Conservation (phyloP, 2,329 filamentous ascomycete genomes). For the Pseudogymnoascus sp. region DNA sequence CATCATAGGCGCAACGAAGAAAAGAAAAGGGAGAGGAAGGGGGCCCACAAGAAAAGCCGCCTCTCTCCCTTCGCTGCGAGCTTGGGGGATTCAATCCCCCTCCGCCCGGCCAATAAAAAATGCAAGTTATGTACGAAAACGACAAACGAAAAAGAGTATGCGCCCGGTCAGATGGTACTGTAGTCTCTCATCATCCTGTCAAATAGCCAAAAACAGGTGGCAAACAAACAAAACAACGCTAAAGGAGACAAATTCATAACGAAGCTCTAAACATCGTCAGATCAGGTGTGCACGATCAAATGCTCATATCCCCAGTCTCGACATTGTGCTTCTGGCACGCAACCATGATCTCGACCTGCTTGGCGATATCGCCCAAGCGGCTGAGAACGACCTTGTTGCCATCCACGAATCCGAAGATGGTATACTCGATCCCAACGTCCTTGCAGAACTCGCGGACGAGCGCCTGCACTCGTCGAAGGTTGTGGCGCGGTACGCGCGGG, state of each 20-base stretch:
- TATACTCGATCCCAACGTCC: slow-evolving; percentile 56
- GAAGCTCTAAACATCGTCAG: not conserved
- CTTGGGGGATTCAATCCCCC: not conserved
- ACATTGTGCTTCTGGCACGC: slow-evolving; percentile 48
- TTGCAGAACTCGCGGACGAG: slow-evolving; percentile 55
- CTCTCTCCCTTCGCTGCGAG: not conserved
- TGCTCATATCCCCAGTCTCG: slow-evolving; percentile 24
- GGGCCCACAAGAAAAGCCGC: not conserved
- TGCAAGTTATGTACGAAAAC: not conserved
- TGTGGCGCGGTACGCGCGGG: slow-evolving; percentile 60
- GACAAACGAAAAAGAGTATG: not conserved
- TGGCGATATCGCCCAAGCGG: slow-evolving; percentile 47
- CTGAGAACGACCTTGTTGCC: slow-evolving; percentile 52
- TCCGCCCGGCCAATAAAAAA: slow-evolving; percentile 8
- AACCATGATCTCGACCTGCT: slow-evolving; percentile 51
- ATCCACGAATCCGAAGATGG: slow-evolving; percentile 51
- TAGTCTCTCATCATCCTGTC: not conserved
- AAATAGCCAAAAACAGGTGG: not conserved
- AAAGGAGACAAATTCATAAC: slow-evolving; percentile 4
- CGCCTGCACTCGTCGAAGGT: slow-evolving; percentile 51
- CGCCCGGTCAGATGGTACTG: slow-evolving; percentile 1
- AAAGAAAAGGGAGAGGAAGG: not conserved
- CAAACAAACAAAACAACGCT: not conserved
- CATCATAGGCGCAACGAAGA: not conserved
- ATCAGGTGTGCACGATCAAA: not conserved